Evolutionary conservation across 768 basidiomycete species (phyloP), one percentile per base, ranked within the genome.

Genomic region (Boletus sp.): DNA sequence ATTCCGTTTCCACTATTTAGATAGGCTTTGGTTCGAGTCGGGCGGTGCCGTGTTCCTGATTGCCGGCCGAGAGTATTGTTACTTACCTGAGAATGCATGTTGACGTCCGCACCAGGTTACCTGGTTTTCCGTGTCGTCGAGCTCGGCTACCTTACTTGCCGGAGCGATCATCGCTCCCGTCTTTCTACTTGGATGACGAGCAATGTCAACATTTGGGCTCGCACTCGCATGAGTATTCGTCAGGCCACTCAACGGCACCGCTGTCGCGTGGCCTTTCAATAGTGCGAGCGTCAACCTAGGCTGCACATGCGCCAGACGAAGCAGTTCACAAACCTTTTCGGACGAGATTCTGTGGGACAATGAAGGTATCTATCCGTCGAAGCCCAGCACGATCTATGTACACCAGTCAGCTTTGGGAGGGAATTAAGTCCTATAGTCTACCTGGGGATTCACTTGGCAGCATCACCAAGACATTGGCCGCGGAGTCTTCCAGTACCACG

Each of bases 201-300:
- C 19, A 13, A 80, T 39, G 73, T 83, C 37, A 86, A 89, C 65
- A 67, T 2, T 88, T 23, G 89, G 89, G 35, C 78, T 85, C 33
- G 81, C 17, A 34, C 5, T 88, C 2, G 82, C 85, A 8, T 90
- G 88, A 86, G 83, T 81, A 65, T 89, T 91, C 77, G 52, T 82
- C 57, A 83, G 82, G 61, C 79, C 84, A 32, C 75, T 79, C 40
- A 79, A 81, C 54, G 86, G 85, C 4, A 74, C 84, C 51, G 70
- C 75, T 38, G 78, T 81, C 5, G 80, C 83, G 61, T 77, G 88
- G 23, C 87, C 88, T 1, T 72, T 87, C 60, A 79, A 88, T 29
- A 81, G 74, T 45, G 69, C 75, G 39, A 86, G 83, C 56, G 48
- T 63, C 13, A 54, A 62, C 9, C 35, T n/a, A 37, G 8, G 35